Base-by-base conservation (phyloP, 768 basidiomycete species). In the Leccinum rimulosum region DNA sequence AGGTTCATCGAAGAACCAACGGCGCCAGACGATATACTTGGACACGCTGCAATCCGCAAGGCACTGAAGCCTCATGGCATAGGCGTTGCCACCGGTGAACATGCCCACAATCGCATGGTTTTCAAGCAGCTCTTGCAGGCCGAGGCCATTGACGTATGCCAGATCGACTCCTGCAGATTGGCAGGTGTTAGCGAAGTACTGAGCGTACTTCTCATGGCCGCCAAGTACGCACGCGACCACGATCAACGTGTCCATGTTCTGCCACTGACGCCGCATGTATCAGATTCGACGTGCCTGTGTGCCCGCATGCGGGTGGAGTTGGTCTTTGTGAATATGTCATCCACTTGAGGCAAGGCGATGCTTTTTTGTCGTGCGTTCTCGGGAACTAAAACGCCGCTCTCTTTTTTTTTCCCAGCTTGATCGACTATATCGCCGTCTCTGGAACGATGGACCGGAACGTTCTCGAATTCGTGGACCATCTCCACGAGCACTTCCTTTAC, bases 1-100 rank as follows among this genome's bases (percentile, higher is more conserved):
- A 91, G 90, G 90, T 98, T 97, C 77, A 97, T 97, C 63, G 95
- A 98, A 70, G 95, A 98, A 68, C 95, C 95, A 0, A 97, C 95
- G 0, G 95, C 95, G 0, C 95, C 92, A 0, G 95, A 97, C 68
- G 95, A 98, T 70, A 86, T 93, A 60, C 83, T 97, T 19, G 92
- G 95, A 3, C 93, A 95, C 62, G 91, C 91, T 22, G 79, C 89
- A 7, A 87, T 95, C 59, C 86, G 94, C 63, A 90, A 86, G 69
- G 92, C 84, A 4, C 79, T 97, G 56, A 89, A 88, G 67, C 88
- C 88, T 14, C 74, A 89, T 68, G 88, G 89, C 0, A 95, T 98
- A 61, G 93, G 93, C 38, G 95, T 98, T 35, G 95, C 95, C 10
- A 98, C 95, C 0, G 95, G 95, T 50, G 95, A 98, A 74, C 95